Base-by-base conservation (phyloP, 2,329 filamentous ascomycete genomes). In the Apiospora phragmitis region DNA sequence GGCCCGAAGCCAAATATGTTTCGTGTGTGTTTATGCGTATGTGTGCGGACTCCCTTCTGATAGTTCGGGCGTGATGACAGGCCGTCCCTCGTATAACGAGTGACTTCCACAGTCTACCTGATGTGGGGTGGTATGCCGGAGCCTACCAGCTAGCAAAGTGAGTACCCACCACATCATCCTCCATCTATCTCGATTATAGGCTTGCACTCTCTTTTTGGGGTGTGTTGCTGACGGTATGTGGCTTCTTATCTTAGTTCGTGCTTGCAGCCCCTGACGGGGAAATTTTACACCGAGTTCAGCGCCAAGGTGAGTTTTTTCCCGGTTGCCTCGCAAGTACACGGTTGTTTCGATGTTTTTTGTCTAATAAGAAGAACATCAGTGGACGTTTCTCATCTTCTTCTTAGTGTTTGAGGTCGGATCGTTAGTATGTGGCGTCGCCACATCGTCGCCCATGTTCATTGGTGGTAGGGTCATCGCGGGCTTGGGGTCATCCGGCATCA, bases 381-480 rank as follows among this genome's bases (percentile, higher is more conserved):
- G 77, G 75, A 75, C 79, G 0, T 84, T 81, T 59, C 68, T 81
- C 12, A 42, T 67, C 69, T 82, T 85, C n/a, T 78, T 89, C 26
- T 71, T 77, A 42, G 69, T 88, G 43, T 90, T 90, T 70, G 86
- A 89, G 73, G 38, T 88, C 0, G 88, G 88, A 0, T 87, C 85
- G 0, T 73, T 86, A 1, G 76, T 90, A 12, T 89, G 87, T 70
- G 88, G 79, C 70, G 70, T 81, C 69, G 85, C 87, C 0, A 79
- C 73, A 0, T 84, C 80, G 12, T 86, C 85, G 0, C 73, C 78
- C 0, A 85, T 85, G 80, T 81, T 90, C 59, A 89, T 90, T 55
- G 76, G 85, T 9, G 87, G 87, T 1, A 82, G 88, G 4, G 85
- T 85, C 1, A 76, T 89, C 8, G 85, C 87, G 0, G 88, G 88